Base-by-base conservation (phyloP, 768 basidiomycete species). In the Mycena indigotica region DNA sequence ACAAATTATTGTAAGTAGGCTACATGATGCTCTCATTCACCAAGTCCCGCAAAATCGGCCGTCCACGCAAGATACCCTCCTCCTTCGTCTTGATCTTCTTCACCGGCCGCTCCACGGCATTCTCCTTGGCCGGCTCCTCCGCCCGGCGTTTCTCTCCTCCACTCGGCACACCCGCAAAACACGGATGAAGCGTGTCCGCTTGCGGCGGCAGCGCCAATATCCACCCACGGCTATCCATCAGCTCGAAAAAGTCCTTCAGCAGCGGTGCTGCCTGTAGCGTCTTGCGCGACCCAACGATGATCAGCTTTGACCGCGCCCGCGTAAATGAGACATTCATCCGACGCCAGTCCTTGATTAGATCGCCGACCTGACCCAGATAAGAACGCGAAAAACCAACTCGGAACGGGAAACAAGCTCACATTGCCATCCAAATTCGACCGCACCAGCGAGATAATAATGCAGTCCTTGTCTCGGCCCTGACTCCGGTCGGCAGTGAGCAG, bases 301-400 rank as follows among this genome's bases (percentile, higher is more conserved):
- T 79, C 2, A 99, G 76, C 74, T 99, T 99, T 29, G 84, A 84
- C 53, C 88, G 85, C 0, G 95, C 96, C 16, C 97, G 88, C 1
- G 96, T 98, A 70, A 98, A 93, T 5, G 94, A 90, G 17, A 99
- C 97, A 67, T 99, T 99, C 80, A 98, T 88, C 29, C 97, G 75
- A 32, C 97, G 81, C 95, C 96, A 98, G 69, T 99, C 97, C 65
- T 90, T 93, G 24, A 98, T 77, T 2, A 99, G 80, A 52, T 98
- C 95, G 8, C 97, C 97, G 25, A 93, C 81, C 95, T 96, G 59
- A 19, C 44, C 26, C 28, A 57, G 24, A 16, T 23, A 32, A n/a
- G 25, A 41, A 19, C 41, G 50, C 56, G 56, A 52, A 35, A 46
- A 24, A 21, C 23, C 2, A 6, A 24, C 5, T 23, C 23, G 30